Evolutionary conservation across 179 eudicot genomes (phyloP), one percentile per base, ranked within the genome.

Genomic region (Spinacia oleracea): DNA sequence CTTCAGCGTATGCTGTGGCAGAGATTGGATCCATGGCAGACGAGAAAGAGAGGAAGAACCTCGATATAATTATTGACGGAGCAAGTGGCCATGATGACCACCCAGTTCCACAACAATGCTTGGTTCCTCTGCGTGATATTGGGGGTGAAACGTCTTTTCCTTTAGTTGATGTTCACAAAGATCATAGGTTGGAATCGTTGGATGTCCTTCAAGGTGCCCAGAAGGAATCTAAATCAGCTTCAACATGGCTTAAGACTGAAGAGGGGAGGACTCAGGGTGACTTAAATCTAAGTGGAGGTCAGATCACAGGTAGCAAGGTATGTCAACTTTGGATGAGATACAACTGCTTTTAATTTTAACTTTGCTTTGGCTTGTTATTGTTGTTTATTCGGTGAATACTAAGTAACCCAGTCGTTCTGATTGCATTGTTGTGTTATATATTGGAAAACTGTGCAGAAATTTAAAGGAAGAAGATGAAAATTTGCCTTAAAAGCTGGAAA

Each of bases 221-320:
- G 35, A 77, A 72, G 66, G 77, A 74, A 74, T 77, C 64, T 53
- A 68, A 70, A 76, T 77, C 85, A 74, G 76, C 38, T 59, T 79
- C 82, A 53, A 42, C 77, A 6, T 66, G 74, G 80, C 76, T 73
- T 64, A 83, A 82, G 72, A 80, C 46, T 78, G 77, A 72, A 74
- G 72, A 67, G 60, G 76, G 50, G 18, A 77, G 73, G 74, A 75
- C 21, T 55, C 58, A 11, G 35, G 58, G 73, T 75, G 85, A 80
- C 65, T 59, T 51, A 56, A 73, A 81, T 74, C 73, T 40, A 77
- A 68, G 51, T 66, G 86, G 90, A 78, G 85, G 82, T 59, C 83
- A 86, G 81, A 75, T 75, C 76, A 78, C 75, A 72, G 76, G 84
- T 70, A 79, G 70, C 67, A 87, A 89, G 90, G 97, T 95, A 74